Evolutionary conservation across 2,329 filamentous ascomycete species (phyloP), one percentile per base, ranked within the genome.

Genomic region (Periconia sp.): DNA sequence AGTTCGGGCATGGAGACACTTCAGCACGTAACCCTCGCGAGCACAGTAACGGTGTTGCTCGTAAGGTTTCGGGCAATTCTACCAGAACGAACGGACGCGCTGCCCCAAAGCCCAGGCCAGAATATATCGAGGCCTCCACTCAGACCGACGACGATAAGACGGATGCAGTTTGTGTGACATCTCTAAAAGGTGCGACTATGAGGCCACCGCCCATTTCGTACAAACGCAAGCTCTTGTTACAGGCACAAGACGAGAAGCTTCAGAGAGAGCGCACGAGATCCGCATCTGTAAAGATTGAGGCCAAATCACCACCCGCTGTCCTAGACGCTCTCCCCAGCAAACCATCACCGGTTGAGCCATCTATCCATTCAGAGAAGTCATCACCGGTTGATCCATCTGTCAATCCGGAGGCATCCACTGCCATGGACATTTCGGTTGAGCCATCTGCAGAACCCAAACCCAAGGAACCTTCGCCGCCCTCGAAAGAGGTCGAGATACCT

Each of bases 81-180:
- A 71, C 42, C 71, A 81, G 64, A 69, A 75, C 64, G 10, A 72
- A 67, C 46, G 67, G 64, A 37, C 66, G 63, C 47, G 52, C 52
- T 18, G 59, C 58, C 19, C 58, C 63, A 18, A 67, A 64, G 46
- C 65, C 70, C 37, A 70, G 64, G 45, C 67, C 70, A 14, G 62
- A 70, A 6, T 73, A 71, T 50, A 62, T 65, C 15, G 66, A 73
- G 44, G 64, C 59, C 45, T 70, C 62, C 17, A 73, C 70, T 31
- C 71, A 74, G 53, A 74, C 72, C 7, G 62, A 68, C 8, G 58
- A 59, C 40, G 60, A 63, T 14, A 56, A 52, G n/a, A 6, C 41
- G 3, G 43, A 45, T 37, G 35, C 53, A 6, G 48, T 53, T 17
- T 42, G 54, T 45, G 57, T 55, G 2, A 51, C 49, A 40, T 54